Conservation (phyloP, 768 basidiomycete genomes). For the Rhizopogon vinicolor region DNA sequence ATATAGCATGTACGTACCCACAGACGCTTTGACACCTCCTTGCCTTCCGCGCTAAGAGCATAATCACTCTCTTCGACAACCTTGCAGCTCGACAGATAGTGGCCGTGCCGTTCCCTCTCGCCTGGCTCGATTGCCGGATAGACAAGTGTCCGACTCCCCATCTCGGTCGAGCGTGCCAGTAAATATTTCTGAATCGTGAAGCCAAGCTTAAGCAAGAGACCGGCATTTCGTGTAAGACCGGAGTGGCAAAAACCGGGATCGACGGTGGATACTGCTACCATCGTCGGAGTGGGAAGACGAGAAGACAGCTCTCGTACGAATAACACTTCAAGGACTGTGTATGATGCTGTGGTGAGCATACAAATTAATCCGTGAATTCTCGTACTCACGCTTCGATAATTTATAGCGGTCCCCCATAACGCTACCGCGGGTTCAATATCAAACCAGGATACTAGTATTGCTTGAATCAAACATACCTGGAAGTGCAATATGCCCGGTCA, state of each 20-base stretch:
- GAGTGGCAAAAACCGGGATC: slow-evolving; percentile 34
- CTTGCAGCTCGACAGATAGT: no score
- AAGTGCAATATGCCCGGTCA: slow-evolving; percentile 22
- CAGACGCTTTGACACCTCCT: no score
- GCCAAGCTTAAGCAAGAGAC: not conserved
- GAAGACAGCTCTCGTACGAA: slow-evolving; percentile 31
- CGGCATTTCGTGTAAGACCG: slow-evolving; percentile 18
- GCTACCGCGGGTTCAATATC: slow-evolving; percentile 5
- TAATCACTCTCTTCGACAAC: no score
- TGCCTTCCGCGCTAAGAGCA: no score
- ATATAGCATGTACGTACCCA: no score
- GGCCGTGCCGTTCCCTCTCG: no score
- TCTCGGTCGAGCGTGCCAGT: slow-evolving; percentile 28
- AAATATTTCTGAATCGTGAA: slow-evolving; percentile 11
- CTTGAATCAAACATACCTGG: slow-evolving; percentile 11
- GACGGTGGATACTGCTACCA: slow-evolving; percentile 26
- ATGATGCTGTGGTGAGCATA: not conserved
- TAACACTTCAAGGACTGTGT: slow-evolving; percentile 29
- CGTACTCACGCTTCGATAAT: slow-evolving; percentile 19
- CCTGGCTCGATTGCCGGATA: slow-evolving; percentile 25
- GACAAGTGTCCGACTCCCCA: slow-evolving; percentile 32
- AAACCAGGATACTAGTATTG: not conserved
- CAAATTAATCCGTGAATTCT: not conserved
- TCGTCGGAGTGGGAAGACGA: slow-evolving; percentile 21
- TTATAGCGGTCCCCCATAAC: slow-evolving; percentile 21